phyloP scores from a whole-genome alignment of 176 grass and related monocot genomes.

The Cenchrus purpureus region DNA sequence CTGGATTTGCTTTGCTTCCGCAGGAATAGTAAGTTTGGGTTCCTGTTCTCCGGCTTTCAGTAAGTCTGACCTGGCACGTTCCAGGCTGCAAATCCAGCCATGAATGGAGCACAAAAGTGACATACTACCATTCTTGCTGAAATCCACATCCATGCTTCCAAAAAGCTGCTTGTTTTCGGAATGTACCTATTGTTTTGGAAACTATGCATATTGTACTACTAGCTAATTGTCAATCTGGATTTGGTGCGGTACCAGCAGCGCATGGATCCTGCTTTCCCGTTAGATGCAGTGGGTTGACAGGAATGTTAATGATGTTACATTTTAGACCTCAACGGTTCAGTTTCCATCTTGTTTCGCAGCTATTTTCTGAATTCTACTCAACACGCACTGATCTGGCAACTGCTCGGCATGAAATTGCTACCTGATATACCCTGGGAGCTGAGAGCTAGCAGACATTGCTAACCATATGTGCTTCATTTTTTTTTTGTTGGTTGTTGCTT shows the following conservation, averaged over 20 bases:
- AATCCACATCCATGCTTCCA: background rate
- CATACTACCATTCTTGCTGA: background rate
- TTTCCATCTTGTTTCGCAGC: background rate
- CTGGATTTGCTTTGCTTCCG: constrained; percentile 24
- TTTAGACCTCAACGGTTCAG: background rate
- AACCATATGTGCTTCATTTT: constrained; percentile 2
- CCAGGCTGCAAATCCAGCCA: background rate
- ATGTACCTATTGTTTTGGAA: background rate
- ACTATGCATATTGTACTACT: background rate
- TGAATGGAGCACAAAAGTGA: background rate
- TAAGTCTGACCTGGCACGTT: background rate
- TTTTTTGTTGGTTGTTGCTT: background rate
- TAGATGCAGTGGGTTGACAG: background rate
- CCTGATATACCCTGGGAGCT: background rate
- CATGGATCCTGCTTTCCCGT: background rate
- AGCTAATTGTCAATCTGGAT: too few species aligned
- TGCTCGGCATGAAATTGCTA: background rate
- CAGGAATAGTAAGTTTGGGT: background rate
- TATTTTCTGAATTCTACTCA: background rate
- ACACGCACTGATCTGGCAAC: background rate
- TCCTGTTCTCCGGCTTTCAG: background rate
- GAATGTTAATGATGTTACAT: background rate
- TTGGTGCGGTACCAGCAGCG: background rate
- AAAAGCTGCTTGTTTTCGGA: background rate
- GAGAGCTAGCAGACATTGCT: background rate